Base-by-base conservation (phyloP, 257 asterid species). In the Leonotis leonurus region DNA sequence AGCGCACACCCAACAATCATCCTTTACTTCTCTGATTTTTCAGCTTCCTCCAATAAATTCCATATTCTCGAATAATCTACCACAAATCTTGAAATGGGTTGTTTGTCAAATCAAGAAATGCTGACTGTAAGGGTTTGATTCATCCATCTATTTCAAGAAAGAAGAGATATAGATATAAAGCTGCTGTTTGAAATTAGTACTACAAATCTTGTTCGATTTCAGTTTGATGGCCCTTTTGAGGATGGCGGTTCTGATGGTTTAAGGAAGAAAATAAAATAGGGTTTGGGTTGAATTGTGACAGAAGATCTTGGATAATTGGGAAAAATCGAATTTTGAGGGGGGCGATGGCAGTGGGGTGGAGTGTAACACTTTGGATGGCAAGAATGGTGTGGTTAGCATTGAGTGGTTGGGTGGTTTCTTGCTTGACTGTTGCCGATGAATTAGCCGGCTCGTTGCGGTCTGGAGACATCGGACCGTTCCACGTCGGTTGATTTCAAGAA, bases 361-460 rank as follows among this genome's bases (percentile, higher is more conserved):
- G 83, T 62, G 68, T 53, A 62, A 78, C 79, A 4, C 61, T 81
- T 40, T 84, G 85, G 84, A 45, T 87, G 59, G 81, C 82, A 30
- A 76, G 73, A 58, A 76, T 82, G 81, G 67, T 84, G 67, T 87
- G 85, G 85, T 40, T 81, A 35, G 93, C 88, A 26, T 53, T 84
- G 60, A 52, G 70, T 75, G 73, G 82, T 49, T 86, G 91, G 89
- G 81, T 83, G 21, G 68, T 84, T 44, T 81, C 88, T 75, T 85
- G 93, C 75, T 75, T 87, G 70, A 79, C 75, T 22, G 82, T 80
- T 45, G 95, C 95, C n/a, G 90, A 84, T 75, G 95, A 87, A 80
- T 73, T 84, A 30, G 95, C 94, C 12, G 64, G 61, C 61, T 81
- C 94, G 3, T 56, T 81, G 32, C 62, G 88, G 32, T 70, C 67